Base-by-base conservation (phyloP, 257 asterid species). In the Salvia miltiorrhiza region DNA sequence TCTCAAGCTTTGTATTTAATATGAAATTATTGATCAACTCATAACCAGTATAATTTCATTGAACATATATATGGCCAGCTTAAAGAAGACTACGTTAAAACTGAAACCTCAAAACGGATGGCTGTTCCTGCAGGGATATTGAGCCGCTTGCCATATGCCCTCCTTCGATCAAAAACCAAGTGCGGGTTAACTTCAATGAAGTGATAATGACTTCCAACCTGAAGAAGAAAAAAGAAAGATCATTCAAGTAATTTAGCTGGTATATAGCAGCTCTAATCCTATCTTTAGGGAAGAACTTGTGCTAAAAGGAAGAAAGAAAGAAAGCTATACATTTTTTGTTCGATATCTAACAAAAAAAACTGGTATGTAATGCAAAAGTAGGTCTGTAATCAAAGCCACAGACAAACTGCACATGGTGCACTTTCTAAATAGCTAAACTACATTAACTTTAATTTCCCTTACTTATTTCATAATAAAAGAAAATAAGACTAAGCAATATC, bases 141-240 rank as follows among this genome's bases (percentile, higher is more conserved):
- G 73, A 93, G 79, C 64, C 96, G 86, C 96, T 86, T 90, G 65
- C 90, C 95, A 67, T 78, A 67, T 58, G 97, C 90, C 81, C 77
- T 93, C 48, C 71, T 60, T 73, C 97, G 84, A 85, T 93, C 96
- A 76, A 88, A 93, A 69, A 79, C 80, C 88, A 93, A 68, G 69
- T 71, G 80, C 23, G 95, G 97, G 78, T 93, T 93, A 71, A 79
- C 95, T 84, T 93, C 99, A 50, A 87, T 86, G 77, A 93, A 90
- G 87, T 87, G 96, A 84, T 93, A 90, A 79, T 93, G 99, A 81
- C 99, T 93, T 53, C 99, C 99, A 79, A 93, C 94, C 97, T 93
- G 83, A 55, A 86, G 55, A 70, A 40, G 76, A 58, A 60, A 39
- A 39, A 13, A 50, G n/a, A 52, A 59, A 24, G 59, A 39, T 23